Percentiles rank a stretch among this genome's conserved stretches.
Evolutionary conservation across 225 moss, liverwort and hornwort genomes (phyloP).

Genomic region (Pseudoscleropodium purum): DNA sequence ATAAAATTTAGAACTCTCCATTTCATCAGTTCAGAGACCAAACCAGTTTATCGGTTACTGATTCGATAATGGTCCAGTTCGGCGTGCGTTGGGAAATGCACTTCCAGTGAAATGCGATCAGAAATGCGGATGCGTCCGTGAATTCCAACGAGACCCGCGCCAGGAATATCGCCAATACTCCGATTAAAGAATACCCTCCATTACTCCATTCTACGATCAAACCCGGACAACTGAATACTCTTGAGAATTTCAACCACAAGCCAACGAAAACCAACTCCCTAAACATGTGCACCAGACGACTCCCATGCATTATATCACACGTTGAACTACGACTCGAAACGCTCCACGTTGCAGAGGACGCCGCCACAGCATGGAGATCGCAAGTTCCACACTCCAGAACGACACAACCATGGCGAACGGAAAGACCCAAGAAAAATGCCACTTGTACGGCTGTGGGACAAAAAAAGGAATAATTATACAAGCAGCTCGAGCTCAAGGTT

Average conservation of each 20-base stretch:
- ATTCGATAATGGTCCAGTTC: not conserved
- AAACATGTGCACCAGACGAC: not conserved
- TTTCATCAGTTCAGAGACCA: too few relatives aligned
- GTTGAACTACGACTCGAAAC: not conserved
- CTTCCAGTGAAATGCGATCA: too few relatives aligned
- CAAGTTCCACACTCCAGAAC: not conserved
- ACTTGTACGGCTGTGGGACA: not conserved
- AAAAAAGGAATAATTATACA: not conserved
- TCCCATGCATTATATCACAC: not conserved
- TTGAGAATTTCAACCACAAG: not conserved
- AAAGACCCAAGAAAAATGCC: not conserved
- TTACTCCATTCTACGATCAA: not conserved
- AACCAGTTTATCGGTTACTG: not conserved
- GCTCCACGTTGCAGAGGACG: not conserved
- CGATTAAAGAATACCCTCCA: too few relatives aligned
- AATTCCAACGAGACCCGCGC: not conserved
- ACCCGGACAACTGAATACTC: not conserved
- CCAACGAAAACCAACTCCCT: too few relatives aligned
- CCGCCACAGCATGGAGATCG: not conserved
- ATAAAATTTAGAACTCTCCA: too few relatives aligned
- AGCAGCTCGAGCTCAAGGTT: constrained; percentile 44
- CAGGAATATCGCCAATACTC: not conserved
- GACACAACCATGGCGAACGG: not conserved
- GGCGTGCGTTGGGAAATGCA: not conserved
- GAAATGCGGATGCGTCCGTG: not conserved